Conservation (phyloP, 306 rosid species). For the Pueraria montana region DNA sequence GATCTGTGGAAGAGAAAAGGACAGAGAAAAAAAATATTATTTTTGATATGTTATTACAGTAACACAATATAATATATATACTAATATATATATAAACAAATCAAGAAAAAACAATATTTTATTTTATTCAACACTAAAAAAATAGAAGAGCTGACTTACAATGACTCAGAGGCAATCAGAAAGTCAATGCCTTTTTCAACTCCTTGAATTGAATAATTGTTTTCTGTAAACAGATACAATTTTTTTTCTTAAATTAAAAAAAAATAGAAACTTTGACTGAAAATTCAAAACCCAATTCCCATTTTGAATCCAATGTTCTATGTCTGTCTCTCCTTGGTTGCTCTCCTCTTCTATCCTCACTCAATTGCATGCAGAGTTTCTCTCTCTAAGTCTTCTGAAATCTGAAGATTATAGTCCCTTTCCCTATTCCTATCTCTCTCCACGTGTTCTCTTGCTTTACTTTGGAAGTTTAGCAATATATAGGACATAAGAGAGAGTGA, state of each 20-base stretch:
- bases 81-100: background rate
- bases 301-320: background rate
- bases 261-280: background rate
- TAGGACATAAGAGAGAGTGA: background rate
- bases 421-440: conserved; percentile 28
- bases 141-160: conserved; percentile 48
- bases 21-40: conserved; percentile 41
- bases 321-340: background rate
- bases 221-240: no score
- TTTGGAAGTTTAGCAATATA: background rate
- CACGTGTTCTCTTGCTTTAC: background rate
- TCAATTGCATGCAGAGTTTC: conserved; percentile 41
- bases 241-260: no score
- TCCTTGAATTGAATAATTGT: background rate
- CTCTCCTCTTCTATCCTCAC: background rate
- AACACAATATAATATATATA: no score
- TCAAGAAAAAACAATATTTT: background rate
- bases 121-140: background rate
- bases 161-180: conserved; percentile 31
- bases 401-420: background rate
- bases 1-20: conserved; percentile 69
- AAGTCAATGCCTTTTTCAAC: conserved; percentile 48
- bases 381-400: background rate
- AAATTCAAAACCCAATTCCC: conserved; percentile 14
- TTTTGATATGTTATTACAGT: background rate